Evolutionary conservation across 2,329 filamentous ascomycete genomes (phyloP).

Genomic region (Coniochaeta sp.): DNA sequence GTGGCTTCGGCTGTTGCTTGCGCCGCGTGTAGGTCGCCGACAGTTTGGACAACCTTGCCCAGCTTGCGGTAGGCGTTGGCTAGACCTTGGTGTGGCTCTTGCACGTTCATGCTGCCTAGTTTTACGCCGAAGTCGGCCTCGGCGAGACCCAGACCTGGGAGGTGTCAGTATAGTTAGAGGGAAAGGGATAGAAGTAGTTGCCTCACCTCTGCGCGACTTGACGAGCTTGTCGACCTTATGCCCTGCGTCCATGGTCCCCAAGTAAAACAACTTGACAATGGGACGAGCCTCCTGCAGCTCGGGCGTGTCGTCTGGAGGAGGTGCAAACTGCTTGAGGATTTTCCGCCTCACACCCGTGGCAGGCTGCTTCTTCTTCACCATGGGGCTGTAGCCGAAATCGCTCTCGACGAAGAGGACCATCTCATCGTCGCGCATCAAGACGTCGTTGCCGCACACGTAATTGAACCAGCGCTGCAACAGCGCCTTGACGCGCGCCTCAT

Average conservation of each 20-base stretch:
- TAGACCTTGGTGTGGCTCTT: conserved; percentile 84
- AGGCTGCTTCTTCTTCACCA: conserved; percentile 92
- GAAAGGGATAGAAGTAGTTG: not conserved
- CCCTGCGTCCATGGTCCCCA: conserved; percentile 92
- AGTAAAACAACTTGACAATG: conserved; percentile 89
- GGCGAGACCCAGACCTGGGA: conserved; percentile 73
- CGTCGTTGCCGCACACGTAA: conserved; percentile 83
- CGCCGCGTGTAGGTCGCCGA: conserved; percentile 91
- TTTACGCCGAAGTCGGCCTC: conserved; percentile 94
- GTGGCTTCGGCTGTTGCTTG: conserved; percentile 96
- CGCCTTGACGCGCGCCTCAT: conserved; percentile 82
- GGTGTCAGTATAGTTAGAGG: not conserved
- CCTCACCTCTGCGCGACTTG: conserved; percentile 77
- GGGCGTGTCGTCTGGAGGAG: conserved; percentile 92
- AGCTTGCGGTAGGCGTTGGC: conserved; percentile 90
- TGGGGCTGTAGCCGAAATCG: conserved; percentile 95
- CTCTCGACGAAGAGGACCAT: conserved; percentile 97
- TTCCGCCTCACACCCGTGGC: conserved; percentile 93
- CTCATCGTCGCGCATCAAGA: conserved; percentile 91
- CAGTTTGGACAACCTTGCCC: conserved; percentile 85
- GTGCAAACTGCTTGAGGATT: conserved; percentile 96
- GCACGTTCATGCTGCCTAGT: conserved; percentile 75
- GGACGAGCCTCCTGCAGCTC: conserved; percentile 87
- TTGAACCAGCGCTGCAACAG: conserved; percentile 94
- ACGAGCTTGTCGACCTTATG: conserved; percentile 95